These are phyloP conservation scores for Brasilioporus rufonigricans DNA, from an alignment of 768 basidiomycete species.

Conservation along the genomic window DNA sequence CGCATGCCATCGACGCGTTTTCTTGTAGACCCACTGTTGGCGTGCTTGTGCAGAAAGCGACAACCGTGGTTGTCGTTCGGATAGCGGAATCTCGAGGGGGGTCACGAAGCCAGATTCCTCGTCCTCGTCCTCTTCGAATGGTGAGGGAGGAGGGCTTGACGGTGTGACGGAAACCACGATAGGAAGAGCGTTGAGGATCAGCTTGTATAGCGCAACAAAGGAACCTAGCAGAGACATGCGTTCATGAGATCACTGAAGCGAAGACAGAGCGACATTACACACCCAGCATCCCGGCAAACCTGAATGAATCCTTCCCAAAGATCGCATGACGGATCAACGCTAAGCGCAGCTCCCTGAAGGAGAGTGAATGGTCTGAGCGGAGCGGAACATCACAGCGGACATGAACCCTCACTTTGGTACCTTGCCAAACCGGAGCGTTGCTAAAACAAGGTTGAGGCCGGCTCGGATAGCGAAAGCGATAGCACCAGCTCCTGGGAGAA, in stretches of 20 bases:
- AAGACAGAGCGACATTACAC: background rate
- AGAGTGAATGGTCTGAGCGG: background rate
- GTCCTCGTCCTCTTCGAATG: constrained; percentile 32
- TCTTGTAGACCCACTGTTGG: constrained; percentile 60
- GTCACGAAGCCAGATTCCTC: constrained; percentile 11
- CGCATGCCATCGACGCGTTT: constrained; percentile 75
- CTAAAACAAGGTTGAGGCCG: constrained; percentile 76
- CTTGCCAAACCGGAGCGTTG: constrained; percentile 67
- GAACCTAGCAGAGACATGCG: constrained; percentile 45
- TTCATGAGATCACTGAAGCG: background rate
- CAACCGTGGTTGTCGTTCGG: constrained; percentile 46
- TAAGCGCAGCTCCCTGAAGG: constrained; percentile 56
- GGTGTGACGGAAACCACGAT: constrained; percentile 54
- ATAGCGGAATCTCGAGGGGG: constrained; percentile 15
- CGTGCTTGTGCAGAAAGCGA: constrained; percentile 65
- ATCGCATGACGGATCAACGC: constrained; percentile 75
- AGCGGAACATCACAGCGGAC: background rate
- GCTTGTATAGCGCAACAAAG: constrained; percentile 77
- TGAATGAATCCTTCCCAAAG: constrained; percentile 77
- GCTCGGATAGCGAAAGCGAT: constrained; percentile 83
- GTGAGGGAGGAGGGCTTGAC: constrained; percentile 23
- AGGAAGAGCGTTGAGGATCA: constrained; percentile 74
- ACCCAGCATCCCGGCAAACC: constrained; percentile 91
- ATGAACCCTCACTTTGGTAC: constrained; percentile 54
- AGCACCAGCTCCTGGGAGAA: constrained; percentile 64